Base-by-base conservation (phyloP, 208 protist species). In the Angomonas ambiguus region DNA sequence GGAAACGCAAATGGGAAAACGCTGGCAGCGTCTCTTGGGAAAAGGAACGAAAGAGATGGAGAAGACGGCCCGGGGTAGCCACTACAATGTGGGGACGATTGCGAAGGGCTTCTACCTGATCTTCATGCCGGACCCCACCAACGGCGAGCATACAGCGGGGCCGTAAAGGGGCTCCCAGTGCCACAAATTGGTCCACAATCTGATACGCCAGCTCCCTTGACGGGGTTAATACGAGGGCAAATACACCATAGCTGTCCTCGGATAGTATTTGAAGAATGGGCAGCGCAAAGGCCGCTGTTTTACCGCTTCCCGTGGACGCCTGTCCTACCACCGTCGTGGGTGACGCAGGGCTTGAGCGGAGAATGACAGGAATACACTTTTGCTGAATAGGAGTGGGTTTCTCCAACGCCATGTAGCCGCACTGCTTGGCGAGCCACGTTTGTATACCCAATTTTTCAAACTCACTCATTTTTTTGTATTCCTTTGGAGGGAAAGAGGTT, bases 241-340 rank as follows among this genome's bases (percentile, higher is more conserved):
- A 99, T 2, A 99, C 85, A 53, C 98, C 98, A 71, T 97, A 99
- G 24, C 97, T 91, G 62, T 99, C 98, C 31, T 88, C 74, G 0
- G 97, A 88, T 8, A 99, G 82, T 30, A 62, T 68, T 51, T 98
- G 91, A 2, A 99, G 73, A 13, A 99, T 98, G 18, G 98, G 98
- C 1, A 99, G 76, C 18, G 97, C 97, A 75, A 99, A 99, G 31
- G 97, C 96, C 0, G 97, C 96, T 2, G 98, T 99, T 76, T 99
- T 99, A 55, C 98, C 98, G 33, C 82, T 96, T 58, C 98, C 98
- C 2, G 98, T 99, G 24, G 91, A 81, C 2, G 98, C 97, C 11
- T 83, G 85, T 27, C 94, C 98, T 20, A 99, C 80, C 27, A 99
- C 81, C 6, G 18, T 6, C 49, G 22, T 16, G 8, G 49, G 49